Evolutionary conservation across 2,329 filamentous ascomycete species (phyloP).

Genomic region (Ophiocordyceps sinensis): DNA sequence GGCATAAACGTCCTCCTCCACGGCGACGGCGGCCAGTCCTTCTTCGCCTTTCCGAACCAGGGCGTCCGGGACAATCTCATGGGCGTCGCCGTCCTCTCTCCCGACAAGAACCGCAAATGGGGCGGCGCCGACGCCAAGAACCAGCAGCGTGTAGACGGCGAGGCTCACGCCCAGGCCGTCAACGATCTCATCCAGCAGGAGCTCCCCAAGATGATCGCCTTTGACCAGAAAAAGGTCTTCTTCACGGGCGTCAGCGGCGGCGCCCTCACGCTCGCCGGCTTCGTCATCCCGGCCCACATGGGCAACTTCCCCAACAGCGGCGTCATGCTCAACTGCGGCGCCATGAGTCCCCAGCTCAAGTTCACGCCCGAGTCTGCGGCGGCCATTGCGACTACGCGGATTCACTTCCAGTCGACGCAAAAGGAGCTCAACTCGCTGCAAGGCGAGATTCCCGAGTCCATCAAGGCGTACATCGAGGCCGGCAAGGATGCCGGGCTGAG

Average conservation of each 20-base stretch:
- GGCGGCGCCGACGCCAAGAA: slow-evolving; percentile 37
- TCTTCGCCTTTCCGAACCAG: slow-evolving; percentile 43
- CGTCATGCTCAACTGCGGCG: slow-evolving; percentile 42
- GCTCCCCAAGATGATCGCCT: slow-evolving; percentile 37
- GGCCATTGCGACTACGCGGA: slow-evolving; percentile 28
- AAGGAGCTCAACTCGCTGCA: slow-evolving; percentile 36
- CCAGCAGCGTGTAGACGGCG: slow-evolving; percentile 38
- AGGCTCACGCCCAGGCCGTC: slow-evolving; percentile 39
- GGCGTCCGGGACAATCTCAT: slow-evolving; percentile 33
- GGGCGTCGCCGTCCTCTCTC: slow-evolving; percentile 38
- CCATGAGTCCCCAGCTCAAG: slow-evolving; percentile 34
- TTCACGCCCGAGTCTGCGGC: slow-evolving; percentile 25
- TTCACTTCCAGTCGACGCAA: slow-evolving; percentile 43
- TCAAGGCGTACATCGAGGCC: slow-evolving; percentile 35
- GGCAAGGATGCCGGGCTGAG: slow-evolving; percentile 27
- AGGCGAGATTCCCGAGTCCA: slow-evolving; percentile 30
- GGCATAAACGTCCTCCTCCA: slow-evolving; percentile 44
- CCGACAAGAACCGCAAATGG: slow-evolving; percentile 42
- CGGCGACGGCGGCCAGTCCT: slow-evolving; percentile 44
- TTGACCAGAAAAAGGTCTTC: slow-evolving; percentile 35
- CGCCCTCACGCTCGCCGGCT: slow-evolving; percentile 36
- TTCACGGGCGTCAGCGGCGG: slow-evolving; percentile 45
- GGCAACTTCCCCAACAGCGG: slow-evolving; percentile 33
- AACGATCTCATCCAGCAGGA: slow-evolving; percentile 33
- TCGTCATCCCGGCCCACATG: slow-evolving; percentile 43